A percentile compares a stretch with the other conserved stretches of the same genome.
Conservation (phyloP, 1,139 yeast genomes). For the Citeromyces siamensis region DNA sequence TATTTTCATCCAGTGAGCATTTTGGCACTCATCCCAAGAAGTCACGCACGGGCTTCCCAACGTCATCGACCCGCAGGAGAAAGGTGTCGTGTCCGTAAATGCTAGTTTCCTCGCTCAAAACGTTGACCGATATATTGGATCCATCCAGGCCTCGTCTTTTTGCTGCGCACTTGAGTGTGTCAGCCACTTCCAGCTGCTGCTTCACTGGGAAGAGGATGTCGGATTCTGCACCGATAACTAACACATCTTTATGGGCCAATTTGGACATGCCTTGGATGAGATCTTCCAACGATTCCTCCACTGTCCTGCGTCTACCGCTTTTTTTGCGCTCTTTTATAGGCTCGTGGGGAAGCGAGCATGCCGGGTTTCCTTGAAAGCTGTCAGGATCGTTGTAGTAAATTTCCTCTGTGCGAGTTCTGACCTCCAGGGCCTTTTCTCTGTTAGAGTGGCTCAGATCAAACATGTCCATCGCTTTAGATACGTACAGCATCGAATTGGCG, state of each 20-base stretch:
- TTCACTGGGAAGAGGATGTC: constrained; percentile 88
- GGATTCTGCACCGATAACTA: constrained; percentile 85
- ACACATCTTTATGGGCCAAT: constrained; percentile 49
- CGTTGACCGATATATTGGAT: constrained; percentile 44
- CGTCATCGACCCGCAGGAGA: constrained; percentile 61
- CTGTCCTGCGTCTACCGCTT: constrained; percentile 21
- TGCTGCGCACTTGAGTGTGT: constrained; percentile 34
- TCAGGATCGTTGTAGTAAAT: constrained; percentile 10
- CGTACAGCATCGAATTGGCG: constrained; percentile 77
- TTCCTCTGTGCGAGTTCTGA: constrained; percentile 26
- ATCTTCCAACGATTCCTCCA: constrained; percentile 47
- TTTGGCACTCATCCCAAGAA: constrained; percentile 35
- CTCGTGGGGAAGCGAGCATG: constrained; percentile 32
- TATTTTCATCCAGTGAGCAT: no score
- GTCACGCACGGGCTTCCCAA: constrained; percentile 62
- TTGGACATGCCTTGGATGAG: constrained; percentile 51
- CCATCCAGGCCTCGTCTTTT: constrained; percentile 20
- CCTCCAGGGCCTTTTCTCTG: constrained; percentile 28
- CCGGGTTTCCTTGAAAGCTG: constrained; percentile 13
- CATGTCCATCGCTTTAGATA: constrained; percentile 90
- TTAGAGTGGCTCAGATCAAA: constrained; percentile 62
- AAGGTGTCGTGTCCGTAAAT: constrained; percentile 90
- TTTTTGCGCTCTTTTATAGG: constrained; percentile 43
- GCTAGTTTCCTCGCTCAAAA: constrained; percentile 63
- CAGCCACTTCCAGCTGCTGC: constrained; percentile 82